phyloP scores from a whole-genome alignment of 108 stramenopile species.

The Cyclostephanos tholiformis region DNA sequence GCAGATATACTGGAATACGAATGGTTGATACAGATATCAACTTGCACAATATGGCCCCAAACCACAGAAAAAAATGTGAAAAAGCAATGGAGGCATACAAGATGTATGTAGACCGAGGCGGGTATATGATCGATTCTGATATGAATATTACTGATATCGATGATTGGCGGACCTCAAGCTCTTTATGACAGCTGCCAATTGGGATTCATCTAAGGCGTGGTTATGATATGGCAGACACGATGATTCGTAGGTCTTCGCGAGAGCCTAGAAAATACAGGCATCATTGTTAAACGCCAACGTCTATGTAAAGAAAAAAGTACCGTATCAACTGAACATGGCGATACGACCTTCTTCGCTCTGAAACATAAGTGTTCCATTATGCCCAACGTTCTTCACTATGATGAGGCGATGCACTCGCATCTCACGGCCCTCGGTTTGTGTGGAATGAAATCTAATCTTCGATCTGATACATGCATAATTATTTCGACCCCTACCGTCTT shows the following conservation, averaged over 20 bases:
- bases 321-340: slow-evolving; percentile 47
- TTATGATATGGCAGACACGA: too few species aligned
- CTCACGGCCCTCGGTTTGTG: slow-evolving; percentile 8
- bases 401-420: slow-evolving; percentile 54
- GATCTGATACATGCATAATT: neutral
- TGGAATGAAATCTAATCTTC: slow-evolving; percentile 1
- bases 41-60: slow-evolving; percentile 17
- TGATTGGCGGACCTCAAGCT: slow-evolving; percentile 29
- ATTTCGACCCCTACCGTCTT: slow-evolving; percentile 20
- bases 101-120: slow-evolving; percentile 77
- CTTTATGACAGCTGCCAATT: neutral
- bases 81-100: slow-evolving; percentile 68
- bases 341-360: slow-evolving; percentile 57
- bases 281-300: too few species aligned
- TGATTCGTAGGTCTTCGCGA: too few species aligned
- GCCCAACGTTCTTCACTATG: slow-evolving; percentile 62
- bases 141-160: slow-evolving; percentile 51
- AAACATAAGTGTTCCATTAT: slow-evolving; percentile 80
- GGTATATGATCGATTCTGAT: slow-evolving; percentile 72
- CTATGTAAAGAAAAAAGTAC: too few species aligned
- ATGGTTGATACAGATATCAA: slow-evolving; percentile 71
- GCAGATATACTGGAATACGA: slow-evolving; percentile 61
- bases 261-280: too few species aligned
- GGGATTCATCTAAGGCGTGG: neutral
- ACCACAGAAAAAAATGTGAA: slow-evolving; percentile 40